Conservation (phyloP, 164 flowering plant species). For the Sextonia rubra region DNA sequence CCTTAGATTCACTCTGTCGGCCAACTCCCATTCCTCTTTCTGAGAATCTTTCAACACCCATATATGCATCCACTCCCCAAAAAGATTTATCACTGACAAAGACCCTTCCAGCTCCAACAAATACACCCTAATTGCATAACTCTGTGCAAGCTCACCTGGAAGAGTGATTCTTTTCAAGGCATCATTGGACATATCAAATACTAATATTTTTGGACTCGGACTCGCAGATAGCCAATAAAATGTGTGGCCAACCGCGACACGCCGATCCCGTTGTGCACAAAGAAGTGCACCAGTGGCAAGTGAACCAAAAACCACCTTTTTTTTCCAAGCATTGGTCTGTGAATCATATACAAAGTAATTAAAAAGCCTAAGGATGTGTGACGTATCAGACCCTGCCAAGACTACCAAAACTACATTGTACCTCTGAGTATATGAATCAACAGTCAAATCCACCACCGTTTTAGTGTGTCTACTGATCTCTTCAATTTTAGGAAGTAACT, state of each 20-base stretch:
- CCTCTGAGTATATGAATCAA: conserved; percentile 28
- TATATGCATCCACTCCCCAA: conserved; percentile 68
- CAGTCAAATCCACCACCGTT: conserved; percentile 79
- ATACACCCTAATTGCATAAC: conserved; percentile 48
- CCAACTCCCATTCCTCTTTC: conserved; percentile 52
- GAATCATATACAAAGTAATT: conserved; percentile 76
- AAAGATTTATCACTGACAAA: conserved; percentile 66
- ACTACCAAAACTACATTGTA: conserved; percentile 81
- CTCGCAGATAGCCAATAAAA: conserved; percentile 69
- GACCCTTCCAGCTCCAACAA: conserved; percentile 71
- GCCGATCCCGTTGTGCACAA: conserved; percentile 75
- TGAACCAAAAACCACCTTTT: conserved; percentile 32
- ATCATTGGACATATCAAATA: conserved; percentile 56
- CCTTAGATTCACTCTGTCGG: conserved; percentile 71
- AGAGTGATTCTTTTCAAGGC: conserved; percentile 61
- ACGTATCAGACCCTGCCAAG: conserved; percentile 66
- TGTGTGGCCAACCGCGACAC: conserved; percentile 48
- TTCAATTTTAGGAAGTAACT: conserved; percentile 54
- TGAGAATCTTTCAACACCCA: conserved; percentile 69
- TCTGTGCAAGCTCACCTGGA: conserved; percentile 43
- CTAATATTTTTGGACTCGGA: conserved; percentile 49
- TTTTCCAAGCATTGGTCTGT: conserved; percentile 63
- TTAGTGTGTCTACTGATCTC: conserved; percentile 68
- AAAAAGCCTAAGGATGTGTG: conserved; percentile 65
- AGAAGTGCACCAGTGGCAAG: conserved; percentile 57